phyloP scores from a whole-genome alignment of 495 filamentous ascomycete species.

The Aspergillus avenaceus region DNA sequence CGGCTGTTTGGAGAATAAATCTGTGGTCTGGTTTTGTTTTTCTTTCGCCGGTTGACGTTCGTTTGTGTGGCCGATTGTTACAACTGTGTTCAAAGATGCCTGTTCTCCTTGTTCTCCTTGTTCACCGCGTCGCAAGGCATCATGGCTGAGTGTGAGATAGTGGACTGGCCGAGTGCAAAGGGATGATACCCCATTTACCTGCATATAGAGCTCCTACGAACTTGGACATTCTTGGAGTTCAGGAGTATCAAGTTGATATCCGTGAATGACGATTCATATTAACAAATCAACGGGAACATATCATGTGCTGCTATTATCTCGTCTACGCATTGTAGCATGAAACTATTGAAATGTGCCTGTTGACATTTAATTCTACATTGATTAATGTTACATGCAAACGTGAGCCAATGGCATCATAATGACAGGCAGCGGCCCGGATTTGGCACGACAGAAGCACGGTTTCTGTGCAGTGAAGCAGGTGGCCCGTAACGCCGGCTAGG shows the following conservation, averaged over 20 bases:
- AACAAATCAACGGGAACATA: no score
- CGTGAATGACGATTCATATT: no score
- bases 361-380: no score
- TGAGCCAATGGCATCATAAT: no score
- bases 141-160: neutral
- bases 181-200: slow-evolving; percentile 13
- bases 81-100: neutral
- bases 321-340: no score
- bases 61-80: neutral
- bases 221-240: neutral
- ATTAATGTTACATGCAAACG: no score
- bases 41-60: slow-evolving; percentile 8
- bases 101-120: neutral
- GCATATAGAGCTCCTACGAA: slow-evolving; percentile 2
- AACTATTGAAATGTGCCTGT: no score
- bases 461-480: no score
- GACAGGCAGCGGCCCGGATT: no score
- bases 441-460: no score
- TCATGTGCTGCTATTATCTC: no score
- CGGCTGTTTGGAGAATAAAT: slow-evolving; percentile 85
- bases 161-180: neutral
- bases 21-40: neutral
- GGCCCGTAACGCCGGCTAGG: no score
- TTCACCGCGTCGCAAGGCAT: neutral
- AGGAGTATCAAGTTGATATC: neutral